Base-by-base conservation (phyloP, 1,139 yeast species). In the Fermentozyma sake region DNA sequence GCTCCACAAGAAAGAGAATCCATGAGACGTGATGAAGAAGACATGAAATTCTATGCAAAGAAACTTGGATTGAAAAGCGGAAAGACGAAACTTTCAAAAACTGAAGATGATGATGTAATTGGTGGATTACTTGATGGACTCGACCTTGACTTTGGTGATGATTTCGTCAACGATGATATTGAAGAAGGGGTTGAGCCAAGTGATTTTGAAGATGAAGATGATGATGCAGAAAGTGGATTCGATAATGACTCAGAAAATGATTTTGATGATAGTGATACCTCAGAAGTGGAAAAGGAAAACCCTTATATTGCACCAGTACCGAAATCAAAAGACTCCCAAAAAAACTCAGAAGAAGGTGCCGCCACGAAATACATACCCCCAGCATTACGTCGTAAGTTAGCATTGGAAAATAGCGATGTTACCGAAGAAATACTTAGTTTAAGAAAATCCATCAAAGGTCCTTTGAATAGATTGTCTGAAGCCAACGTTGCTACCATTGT, bases 381-480 rank as follows among this genome's bases (percentile, higher is more conserved):
- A 0, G 86, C 95, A 0, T 55, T 84, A 34, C 70, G 95, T 36
- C 68, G 72, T 24, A 68, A 69, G 42, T 54, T 71, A 50, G 61
- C 76, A 27, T 28, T 41, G 51, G 74, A 50, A 48, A 34, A 40
- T 4, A 43, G 44, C 1, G 52, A 39, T 4, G 59, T 52, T 2
- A 58, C 80, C 5, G 79, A 75, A 33, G 78, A 72, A 27, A 49
- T 66, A 3, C 30, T 59, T 1, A 70, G 66, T 22, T 58, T 87
- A 22, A 69, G 72, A 33, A 75, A 76, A 41, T 60, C 76, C 2
- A 68, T 86, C 25, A 87, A 85, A 44, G 89, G 96, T 38, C 76
- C 86, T 1, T 63, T 91, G 42, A 93, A 93, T 52, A 81, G 80
- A 51, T 65, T 93, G 19, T 81, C 96, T 0, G 97, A 91, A 42